A percentile compares a stretch with the other conserved stretches of the same genome.
Evolutionary conservation across 2,329 filamentous ascomycete species (phyloP).

Genomic region (Sporothrix luriei): DNA sequence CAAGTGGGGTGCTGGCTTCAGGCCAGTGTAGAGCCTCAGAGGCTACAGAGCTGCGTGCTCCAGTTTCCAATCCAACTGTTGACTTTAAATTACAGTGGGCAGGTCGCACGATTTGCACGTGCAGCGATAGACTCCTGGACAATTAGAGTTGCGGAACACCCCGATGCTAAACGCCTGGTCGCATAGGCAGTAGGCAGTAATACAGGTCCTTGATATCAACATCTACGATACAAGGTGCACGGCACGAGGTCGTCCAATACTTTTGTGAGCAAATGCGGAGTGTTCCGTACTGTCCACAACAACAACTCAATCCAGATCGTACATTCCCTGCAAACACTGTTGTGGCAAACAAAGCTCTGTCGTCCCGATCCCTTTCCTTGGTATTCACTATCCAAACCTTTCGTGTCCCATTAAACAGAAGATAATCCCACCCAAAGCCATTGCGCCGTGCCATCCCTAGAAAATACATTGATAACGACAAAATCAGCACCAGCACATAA

Average conservation of each 20-base stretch:
- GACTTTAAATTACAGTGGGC: too few species aligned
- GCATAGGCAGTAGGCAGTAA: too few species aligned
- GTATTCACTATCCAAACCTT: slow-evolving; percentile 1
- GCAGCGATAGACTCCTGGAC: too few species aligned
- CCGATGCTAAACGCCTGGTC: too few species aligned
- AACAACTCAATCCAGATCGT: background rate
- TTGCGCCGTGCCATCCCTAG: slow-evolving; percentile 20
- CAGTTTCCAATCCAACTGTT: too few species aligned
- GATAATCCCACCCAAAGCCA: background rate
- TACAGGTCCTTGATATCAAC: background rate
- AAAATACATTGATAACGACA: background rate
- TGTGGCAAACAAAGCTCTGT: background rate
- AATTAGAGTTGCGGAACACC: too few species aligned
- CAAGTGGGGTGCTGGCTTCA: slow-evolving; percentile 20
- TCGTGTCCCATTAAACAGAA: background rate
- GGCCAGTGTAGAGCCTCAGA: background rate
- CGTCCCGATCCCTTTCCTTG: background rate
- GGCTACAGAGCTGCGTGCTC: background rate
- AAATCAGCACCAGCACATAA: background rate
- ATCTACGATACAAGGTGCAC: background rate
- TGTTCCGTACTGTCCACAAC: too few species aligned
- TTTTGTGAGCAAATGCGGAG: background rate
- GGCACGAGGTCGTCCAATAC: background rate
- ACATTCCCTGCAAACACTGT: background rate
- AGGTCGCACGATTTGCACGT: too few species aligned